Base-by-base conservation (phyloP, 257 asterid species). In the Penstemon newberryi region DNA sequence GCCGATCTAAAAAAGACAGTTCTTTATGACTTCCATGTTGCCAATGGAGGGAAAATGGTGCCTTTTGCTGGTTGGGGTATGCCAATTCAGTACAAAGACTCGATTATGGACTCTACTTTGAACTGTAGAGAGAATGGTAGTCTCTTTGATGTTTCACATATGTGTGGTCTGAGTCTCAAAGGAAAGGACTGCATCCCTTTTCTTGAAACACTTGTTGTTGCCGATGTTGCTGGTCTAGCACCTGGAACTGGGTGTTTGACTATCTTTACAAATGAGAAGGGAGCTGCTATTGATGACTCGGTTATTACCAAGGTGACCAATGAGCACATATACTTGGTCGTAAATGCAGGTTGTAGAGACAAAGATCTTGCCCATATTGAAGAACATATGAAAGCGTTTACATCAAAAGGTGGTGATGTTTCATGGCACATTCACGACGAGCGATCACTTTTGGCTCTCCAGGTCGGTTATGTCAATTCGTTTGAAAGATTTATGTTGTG, bases 31-130 rank as follows among this genome's bases (percentile, higher is more conserved):
- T 94, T 94, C 80, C 99, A 94, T 70, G 93, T 94, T 7, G 89
- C 91, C 53, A 70, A 94, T 79, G 98, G 99, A 5, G 99, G 96
- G 7, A 94, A 94, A 80, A 89, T 94, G 98, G 99, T 94, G 74
- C 99, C 98, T 15, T 94, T 94, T 72, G 98, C 98, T 1, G 99
- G 99, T 44, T 94, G 99, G 99, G 77, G 98, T 63, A 94, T 94
- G 99, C 99, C 99, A 11, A 94, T 94, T 67, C 99, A 94, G 89
- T 94, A 94, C 84, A 94, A 94, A 63, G 99, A 94, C 79, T 89
- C 99, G 9, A 94, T 94, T 38, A 91, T 91, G 93, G 99, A 94
- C 63, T 94, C 99, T 5, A 94, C 99, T 1, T 63, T 89, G 72
- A 94, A 94, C 83, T 94, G 99, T 69, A 81, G 99, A 84, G 95